Evolutionary conservation across 768 basidiomycete species (phyloP).

Genomic region (Lactarius psammicola): DNA sequence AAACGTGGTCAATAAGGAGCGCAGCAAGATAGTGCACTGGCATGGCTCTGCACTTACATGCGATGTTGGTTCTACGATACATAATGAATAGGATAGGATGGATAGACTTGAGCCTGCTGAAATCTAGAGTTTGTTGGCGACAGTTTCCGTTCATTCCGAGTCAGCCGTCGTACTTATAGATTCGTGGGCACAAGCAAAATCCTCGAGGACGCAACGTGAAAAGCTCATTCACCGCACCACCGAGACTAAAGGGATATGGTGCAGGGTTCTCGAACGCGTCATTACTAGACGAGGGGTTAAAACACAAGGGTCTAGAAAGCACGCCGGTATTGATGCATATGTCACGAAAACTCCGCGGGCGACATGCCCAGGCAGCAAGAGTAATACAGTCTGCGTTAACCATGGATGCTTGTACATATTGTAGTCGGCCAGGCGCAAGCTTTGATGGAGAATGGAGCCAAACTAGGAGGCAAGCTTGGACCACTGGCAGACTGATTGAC

Average conservation of each 20-base stretch:
- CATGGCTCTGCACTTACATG: slow-evolving; percentile 15
- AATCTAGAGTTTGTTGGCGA: not conserved
- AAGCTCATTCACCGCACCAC: slow-evolving; percentile 3
- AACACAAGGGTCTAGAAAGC: not conserved
- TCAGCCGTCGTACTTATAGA: slow-evolving; percentile 18
- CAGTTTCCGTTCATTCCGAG: not conserved
- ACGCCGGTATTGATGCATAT: no score
- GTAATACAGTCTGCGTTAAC: not conserved
- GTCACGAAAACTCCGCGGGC: slow-evolving; percentile 6
- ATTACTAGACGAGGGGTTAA: no score
- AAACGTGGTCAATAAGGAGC: no score
- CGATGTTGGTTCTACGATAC: slow-evolving; percentile 24
- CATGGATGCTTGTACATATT: not conserved
- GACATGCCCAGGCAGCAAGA: not conserved
- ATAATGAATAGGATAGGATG: slow-evolving; percentile 1
- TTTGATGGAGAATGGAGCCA: slow-evolving; percentile 18
- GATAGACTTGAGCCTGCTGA: not conserved
- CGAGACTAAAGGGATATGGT: not conserved
- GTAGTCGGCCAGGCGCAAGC: not conserved
- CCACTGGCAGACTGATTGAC: not conserved
- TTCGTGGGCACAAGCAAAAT: not conserved
- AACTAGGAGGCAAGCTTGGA: not conserved
- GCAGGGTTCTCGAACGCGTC: not conserved
- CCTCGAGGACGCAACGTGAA: slow-evolving; percentile 14
- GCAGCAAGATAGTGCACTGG: not conserved